Conservation (phyloP, 371 early-diverging fungal genomes). For the Mucor ambiguus region DNA sequence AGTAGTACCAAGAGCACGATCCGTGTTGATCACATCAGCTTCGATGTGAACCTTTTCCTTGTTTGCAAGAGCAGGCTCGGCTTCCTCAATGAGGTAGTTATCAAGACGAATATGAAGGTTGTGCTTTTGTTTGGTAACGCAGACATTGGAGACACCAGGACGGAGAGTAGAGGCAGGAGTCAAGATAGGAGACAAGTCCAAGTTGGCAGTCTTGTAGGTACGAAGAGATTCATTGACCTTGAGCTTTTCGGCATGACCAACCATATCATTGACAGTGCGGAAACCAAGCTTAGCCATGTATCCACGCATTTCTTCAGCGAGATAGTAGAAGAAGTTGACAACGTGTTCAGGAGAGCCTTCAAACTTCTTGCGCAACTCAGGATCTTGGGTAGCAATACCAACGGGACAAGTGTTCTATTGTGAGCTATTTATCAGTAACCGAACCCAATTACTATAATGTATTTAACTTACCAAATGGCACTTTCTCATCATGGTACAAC, state of each 20-base stretch:
- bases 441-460: not conserved
- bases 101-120: slow-evolving; percentile 84
- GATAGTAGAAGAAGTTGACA: slow-evolving; percentile 96
- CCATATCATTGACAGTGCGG: slow-evolving; percentile 93
- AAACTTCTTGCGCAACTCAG: slow-evolving; percentile 91
- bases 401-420: slow-evolving; percentile 91
- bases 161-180: slow-evolving; percentile 87
- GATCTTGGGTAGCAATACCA: slow-evolving; percentile 97
- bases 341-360: slow-evolving; percentile 94
- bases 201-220: slow-evolving; percentile 82
- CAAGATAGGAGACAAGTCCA: slow-evolving; percentile 86
- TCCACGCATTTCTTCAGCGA: slow-evolving; percentile 91
- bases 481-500: slow-evolving; percentile 95
- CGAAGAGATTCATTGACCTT: slow-evolving; percentile 70
- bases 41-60: slow-evolving; percentile 64
- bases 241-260: slow-evolving; percentile 88
- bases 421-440: not conserved
- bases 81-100: slow-evolving; percentile 79
- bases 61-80: slow-evolving; percentile 69
- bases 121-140: slow-evolving; percentile 85
- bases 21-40: slow-evolving; percentile 87
- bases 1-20: slow-evolving; percentile 92
- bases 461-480: slow-evolving; percentile 45
- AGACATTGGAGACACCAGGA: slow-evolving; percentile 84
- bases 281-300: slow-evolving; percentile 95